Evolutionary conservation across 768 basidiomycete genomes (phyloP).

Genomic region (Tylopilus intermedius): DNA sequence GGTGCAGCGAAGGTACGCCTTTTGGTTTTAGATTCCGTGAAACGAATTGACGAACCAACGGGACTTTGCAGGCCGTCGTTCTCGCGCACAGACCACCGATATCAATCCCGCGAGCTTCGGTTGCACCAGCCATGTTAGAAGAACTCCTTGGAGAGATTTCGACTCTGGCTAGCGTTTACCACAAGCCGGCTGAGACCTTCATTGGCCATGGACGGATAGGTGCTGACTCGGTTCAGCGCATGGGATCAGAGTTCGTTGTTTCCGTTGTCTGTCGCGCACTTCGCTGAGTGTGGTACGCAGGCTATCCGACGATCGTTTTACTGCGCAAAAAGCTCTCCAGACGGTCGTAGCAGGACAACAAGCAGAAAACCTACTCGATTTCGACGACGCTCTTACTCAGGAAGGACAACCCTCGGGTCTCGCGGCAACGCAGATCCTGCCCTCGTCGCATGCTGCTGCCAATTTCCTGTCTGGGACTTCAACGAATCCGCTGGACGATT

Average conservation of each 20-base stretch:
- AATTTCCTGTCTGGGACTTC: conserved; percentile 76
- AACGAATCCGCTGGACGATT: conserved; percentile 85
- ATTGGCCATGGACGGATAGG: conserved; percentile 88
- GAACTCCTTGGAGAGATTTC: conserved; percentile 90
- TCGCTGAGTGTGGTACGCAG: conserved; percentile 27
- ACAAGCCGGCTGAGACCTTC: conserved; percentile 95
- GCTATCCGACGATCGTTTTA: conserved; percentile 63
- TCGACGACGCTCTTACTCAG: conserved; percentile 65
- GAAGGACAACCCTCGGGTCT: conserved; percentile 66
- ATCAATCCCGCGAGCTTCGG: conserved; percentile 85
- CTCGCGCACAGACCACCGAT: conserved; percentile 91
- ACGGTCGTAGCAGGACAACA: conserved; percentile 89
- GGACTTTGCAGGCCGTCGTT: conserved; percentile 63
- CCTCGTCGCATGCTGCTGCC: conserved; percentile 68
- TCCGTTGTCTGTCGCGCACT: not conserved
- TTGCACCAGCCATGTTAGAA: conserved; percentile 80
- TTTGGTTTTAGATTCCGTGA: not conserved
- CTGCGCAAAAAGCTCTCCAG: conserved; percentile 76
- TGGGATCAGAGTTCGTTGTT: conserved; percentile 51
- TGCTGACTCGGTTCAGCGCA: conserved; percentile 69
- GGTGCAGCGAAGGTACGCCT: conserved; percentile 80
- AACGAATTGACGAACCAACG: not conserved
- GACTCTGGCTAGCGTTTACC: conserved; percentile 89
- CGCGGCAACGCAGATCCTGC: conserved; percentile 69
- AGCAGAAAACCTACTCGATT: conserved; percentile 92